Percentiles rank a stretch among this genome's conserved stretches.
These are phyloP conservation scores for Apophysomyces sp. DNA, from an alignment of 371 early-diverging fungal genomes.

Conservation along the genomic window DNA sequence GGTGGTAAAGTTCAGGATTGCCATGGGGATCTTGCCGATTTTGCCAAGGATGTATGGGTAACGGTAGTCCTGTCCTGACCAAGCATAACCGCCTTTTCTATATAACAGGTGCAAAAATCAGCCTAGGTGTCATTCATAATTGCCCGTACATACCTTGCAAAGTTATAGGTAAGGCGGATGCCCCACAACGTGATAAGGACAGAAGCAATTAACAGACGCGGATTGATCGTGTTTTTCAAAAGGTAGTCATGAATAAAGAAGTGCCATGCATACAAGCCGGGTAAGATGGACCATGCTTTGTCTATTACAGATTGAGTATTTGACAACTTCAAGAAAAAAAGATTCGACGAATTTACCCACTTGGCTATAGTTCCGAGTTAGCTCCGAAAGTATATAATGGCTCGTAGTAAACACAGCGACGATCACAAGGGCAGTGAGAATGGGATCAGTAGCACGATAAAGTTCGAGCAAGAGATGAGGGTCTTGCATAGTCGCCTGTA, in stretches of 20 bases:
- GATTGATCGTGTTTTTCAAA: constrained; percentile 25
- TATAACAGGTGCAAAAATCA: constrained; percentile 1
- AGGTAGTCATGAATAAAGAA: constrained; percentile 52
- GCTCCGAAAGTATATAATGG: constrained; percentile 32
- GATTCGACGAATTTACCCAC: constrained; percentile 33
- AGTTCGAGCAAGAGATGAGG: constrained; percentile 10
- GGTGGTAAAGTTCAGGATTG: constrained; percentile 72
- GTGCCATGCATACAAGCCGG: constrained; percentile 59
- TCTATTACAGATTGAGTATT: constrained; percentile 33
- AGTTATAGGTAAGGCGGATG: constrained; percentile 77
- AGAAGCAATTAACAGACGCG: constrained; percentile 50
- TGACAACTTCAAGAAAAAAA: background rate
- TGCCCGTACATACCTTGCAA: constrained; percentile 42
- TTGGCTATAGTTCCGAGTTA: constrained; percentile 49
- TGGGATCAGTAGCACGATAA: constrained; percentile 28
- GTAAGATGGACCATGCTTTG: constrained; percentile 73
- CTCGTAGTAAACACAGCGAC: constrained; percentile 10
- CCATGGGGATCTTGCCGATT: constrained; percentile 55
- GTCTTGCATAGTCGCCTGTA: constrained; percentile 1
- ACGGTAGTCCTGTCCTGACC: constrained; percentile 73
- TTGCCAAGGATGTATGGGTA: constrained; percentile 58
- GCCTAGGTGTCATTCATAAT: background rate
- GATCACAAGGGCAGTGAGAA: constrained; percentile 16
- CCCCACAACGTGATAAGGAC: constrained; percentile 75
- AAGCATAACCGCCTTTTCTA: constrained; percentile 79